Evolutionary conservation across 805 yeast species (phyloP).

Genomic region (Scheffersomyces stipitis): DNA sequence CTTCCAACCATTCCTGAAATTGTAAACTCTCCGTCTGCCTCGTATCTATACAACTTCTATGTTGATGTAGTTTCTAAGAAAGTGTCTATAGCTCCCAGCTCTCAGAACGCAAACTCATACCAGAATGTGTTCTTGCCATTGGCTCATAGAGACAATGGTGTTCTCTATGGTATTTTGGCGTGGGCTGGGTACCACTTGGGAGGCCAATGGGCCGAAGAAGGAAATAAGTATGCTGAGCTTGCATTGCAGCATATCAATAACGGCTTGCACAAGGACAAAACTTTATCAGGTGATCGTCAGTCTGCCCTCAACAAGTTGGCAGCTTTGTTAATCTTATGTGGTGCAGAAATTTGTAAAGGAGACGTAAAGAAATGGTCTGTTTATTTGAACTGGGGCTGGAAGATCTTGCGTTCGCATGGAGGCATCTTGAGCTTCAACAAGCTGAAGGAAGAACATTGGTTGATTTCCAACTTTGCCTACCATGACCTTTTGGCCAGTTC

Average conservation of each 20-base stretch:
- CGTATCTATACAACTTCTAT: slow-evolving; percentile 48
- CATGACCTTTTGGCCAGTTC: slow-evolving; percentile 74
- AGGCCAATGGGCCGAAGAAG: slow-evolving; percentile 47
- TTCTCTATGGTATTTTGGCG: slow-evolving; percentile 51
- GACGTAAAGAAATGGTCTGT: slow-evolving; percentile 76
- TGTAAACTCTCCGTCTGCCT: slow-evolving; percentile 16
- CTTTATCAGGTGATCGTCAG: slow-evolving; percentile 27
- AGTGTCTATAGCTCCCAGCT: slow-evolving; percentile 48
- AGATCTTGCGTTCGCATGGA: slow-evolving; percentile 58
- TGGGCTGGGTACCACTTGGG: slow-evolving; percentile 58
- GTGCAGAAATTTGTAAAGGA: slow-evolving; percentile 82
- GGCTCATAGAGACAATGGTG: slow-evolving; percentile 52
- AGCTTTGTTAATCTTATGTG: slow-evolving; percentile 63
- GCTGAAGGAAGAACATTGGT: slow-evolving; percentile 65
- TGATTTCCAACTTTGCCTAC: slow-evolving; percentile 75
- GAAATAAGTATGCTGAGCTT: slow-evolving; percentile 45
- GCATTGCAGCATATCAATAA: slow-evolving; percentile 45
- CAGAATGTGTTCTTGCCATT: slow-evolving; percentile 54
- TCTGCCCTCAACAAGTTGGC: slow-evolving; percentile 53
- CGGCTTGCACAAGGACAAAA: slow-evolving; percentile 10
- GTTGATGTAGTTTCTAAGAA: slow-evolving; percentile 42
- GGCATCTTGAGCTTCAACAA: slow-evolving; percentile 56
- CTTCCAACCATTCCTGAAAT: slow-evolving; percentile 22
- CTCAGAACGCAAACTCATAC: slow-evolving; percentile 48
- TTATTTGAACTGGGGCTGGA: slow-evolving; percentile 64